Conservation (phyloP, 192 early-diverging fungal genomes). For the Umbelopsis vinacea region DNA sequence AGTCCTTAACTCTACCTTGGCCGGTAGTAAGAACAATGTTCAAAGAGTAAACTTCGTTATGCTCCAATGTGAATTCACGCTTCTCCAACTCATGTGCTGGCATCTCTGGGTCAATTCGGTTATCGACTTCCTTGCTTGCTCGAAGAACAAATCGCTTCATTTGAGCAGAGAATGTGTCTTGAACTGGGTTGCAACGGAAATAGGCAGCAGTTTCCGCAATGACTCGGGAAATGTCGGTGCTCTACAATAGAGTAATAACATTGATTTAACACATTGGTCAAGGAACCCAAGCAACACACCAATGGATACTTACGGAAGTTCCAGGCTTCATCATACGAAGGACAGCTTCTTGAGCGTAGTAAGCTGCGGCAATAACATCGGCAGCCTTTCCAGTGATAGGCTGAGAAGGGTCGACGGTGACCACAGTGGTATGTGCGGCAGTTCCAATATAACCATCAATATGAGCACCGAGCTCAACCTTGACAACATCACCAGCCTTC, state of each 20-base stretch:
- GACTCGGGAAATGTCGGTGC: conserved; percentile 59
- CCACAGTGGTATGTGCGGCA: conserved; percentile 80
- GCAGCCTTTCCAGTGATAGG: conserved; percentile 55
- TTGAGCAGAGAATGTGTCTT: conserved; percentile 67
- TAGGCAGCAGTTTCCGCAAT: conserved; percentile 60
- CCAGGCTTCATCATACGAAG: conserved; percentile 82
- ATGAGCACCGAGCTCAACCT: conserved; percentile 90
- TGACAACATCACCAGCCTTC: conserved; percentile 82
- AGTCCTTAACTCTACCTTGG: conserved; percentile 57
- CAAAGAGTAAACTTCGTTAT: conserved; percentile 74
- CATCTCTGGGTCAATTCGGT: conserved; percentile 62
- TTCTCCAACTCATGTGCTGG: conserved; percentile 43
- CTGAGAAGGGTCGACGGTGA: conserved; percentile 63
- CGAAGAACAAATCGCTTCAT: conserved; percentile 78
- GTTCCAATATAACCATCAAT: conserved; percentile 90
- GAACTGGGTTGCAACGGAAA: conserved; percentile 72
- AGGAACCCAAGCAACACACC: background rate
- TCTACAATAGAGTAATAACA: conserved; percentile 21
- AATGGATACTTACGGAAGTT: conserved; percentile 41
- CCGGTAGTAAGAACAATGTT: conserved; percentile 74
- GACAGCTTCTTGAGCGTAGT: conserved; percentile 82
- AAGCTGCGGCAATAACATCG: conserved; percentile 66
- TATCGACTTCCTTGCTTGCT: conserved; percentile 63
- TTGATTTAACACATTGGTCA: too few relatives aligned
- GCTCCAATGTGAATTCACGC: conserved; percentile 69